Conservation (phyloP, 208 protist species). For the Zelonia costaricensis region DNA sequence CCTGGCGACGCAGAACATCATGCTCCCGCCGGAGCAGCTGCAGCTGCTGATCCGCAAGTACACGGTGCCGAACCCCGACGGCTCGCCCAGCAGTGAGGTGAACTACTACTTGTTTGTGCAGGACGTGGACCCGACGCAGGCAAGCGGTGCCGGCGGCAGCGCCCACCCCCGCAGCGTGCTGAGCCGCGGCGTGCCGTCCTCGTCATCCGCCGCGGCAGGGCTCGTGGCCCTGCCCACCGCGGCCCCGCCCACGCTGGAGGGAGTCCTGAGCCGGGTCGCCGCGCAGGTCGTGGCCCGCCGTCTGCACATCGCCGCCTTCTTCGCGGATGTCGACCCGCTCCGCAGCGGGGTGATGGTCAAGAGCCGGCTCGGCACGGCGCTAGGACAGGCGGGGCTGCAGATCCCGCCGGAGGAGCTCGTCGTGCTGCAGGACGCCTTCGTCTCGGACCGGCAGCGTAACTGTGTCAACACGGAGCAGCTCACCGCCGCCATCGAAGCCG, state of each 20-base stretch:
- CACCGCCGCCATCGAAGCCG: conserved; percentile 36
- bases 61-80: conserved; percentile 61
- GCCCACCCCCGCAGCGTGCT: background rate
- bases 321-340: conserved; percentile 84
- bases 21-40: conserved; percentile 70
- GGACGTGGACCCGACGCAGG: conserved; percentile 76
- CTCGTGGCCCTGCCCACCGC: background rate
- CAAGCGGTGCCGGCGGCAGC: background rate
- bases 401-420: conserved; percentile 45
- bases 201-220: background rate
- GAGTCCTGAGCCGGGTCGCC: conserved; percentile 56
- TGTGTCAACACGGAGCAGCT: conserved; percentile 49
- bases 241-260: conserved; percentile 14
- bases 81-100: conserved; percentile 67
- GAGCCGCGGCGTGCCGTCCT: background rate
- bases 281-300: conserved; percentile 52
- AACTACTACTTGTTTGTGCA: conserved; percentile 90
- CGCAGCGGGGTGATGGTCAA: conserved; percentile 56
- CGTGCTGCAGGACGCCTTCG: conserved; percentile 47
- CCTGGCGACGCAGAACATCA: conserved; percentile 86
- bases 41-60: conserved; percentile 82
- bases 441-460: conserved; percentile 20
- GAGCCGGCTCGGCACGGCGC: conserved; percentile 60
- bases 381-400: conserved; percentile 66
- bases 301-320: conserved; percentile 71